These are phyloP conservation scores for Lavandula angustifolia DNA, from an alignment of 257 asterid genomes.

Conservation along the genomic window DNA sequence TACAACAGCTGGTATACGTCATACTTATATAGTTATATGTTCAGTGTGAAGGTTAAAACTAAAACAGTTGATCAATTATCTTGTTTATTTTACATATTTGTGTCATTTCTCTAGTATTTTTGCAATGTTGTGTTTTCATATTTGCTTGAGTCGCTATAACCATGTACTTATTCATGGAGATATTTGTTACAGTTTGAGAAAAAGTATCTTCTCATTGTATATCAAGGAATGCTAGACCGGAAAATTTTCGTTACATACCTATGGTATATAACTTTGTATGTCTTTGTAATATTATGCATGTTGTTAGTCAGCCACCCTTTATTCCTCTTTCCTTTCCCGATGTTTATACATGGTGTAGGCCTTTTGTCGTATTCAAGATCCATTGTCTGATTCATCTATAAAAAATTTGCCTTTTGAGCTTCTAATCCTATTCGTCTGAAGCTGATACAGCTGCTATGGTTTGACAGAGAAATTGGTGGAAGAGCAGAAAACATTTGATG, in stretches of 20 bases:
- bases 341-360: background rate
- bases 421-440: slow-evolving; percentile 29
- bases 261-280: slow-evolving; percentile 1
- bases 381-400: slow-evolving; percentile 4
- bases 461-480: slow-evolving; percentile 83
- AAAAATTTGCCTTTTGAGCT: slow-evolving; percentile 30
- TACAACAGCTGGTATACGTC: slow-evolving; percentile 89
- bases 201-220: slow-evolving; percentile 1
- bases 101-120: slow-evolving; percentile 19
- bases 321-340: background rate
- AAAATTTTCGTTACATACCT: background rate
- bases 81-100: slow-evolving; percentile 19
- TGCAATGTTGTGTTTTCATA: slow-evolving; percentile 21
- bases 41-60: slow-evolving; percentile 27
- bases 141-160: slow-evolving; percentile 1
- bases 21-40: slow-evolving; percentile 46
- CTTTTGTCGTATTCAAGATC: background rate
- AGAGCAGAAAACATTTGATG: slow-evolving; percentile 81
- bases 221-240: background rate
- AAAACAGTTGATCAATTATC: slow-evolving; percentile 28
- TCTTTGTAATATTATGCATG: slow-evolving; percentile 1
- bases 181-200: background rate
- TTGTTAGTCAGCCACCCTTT: slow-evolving; percentile 2
- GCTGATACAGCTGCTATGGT: slow-evolving; percentile 39
- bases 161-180: background rate